phyloP scores from a whole-genome alignment of 1,139 yeast genomes.

The Kodamaea plutei region DNA sequence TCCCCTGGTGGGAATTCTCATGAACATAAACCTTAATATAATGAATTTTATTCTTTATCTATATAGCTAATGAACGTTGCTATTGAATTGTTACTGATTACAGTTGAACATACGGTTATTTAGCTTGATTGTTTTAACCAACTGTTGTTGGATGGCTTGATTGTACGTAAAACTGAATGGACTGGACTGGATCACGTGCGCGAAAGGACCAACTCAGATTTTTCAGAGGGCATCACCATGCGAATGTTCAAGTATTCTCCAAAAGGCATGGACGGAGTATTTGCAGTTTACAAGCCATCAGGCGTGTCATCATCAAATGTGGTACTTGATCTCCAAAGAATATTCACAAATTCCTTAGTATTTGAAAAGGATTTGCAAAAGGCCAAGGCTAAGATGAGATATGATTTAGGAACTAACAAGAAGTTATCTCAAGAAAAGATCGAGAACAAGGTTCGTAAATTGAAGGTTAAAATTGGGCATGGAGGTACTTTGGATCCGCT shows the following conservation, averaged over 20 bases:
- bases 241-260: slow-evolving; percentile 11
- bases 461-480: slow-evolving; percentile 90
- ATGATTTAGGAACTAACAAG: slow-evolving; percentile 40
- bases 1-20: no score
- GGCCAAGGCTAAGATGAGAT: slow-evolving; percentile 28
- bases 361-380: slow-evolving; percentile 53
- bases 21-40: no score
- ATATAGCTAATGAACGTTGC: no score
- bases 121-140: no score
- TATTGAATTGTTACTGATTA: no score
- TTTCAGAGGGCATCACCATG: not conserved
- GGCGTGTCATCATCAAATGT: slow-evolving; percentile 81
- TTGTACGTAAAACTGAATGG: no score
- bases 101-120: no score
- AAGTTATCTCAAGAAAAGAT: slow-evolving; percentile 44
- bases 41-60: no score
- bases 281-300: slow-evolving; percentile 89
- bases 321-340: slow-evolving; percentile 57
- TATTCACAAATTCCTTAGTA: slow-evolving; percentile 56
- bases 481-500: slow-evolving; percentile 97
- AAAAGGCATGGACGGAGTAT: slow-evolving; percentile 71
- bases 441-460: slow-evolving; percentile 43
- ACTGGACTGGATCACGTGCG: no score
- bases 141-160: no score
- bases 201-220: no score